These are phyloP conservation scores for Boletus reticulatus DNA, from an alignment of 768 basidiomycete species.

Conservation along the genomic window DNA sequence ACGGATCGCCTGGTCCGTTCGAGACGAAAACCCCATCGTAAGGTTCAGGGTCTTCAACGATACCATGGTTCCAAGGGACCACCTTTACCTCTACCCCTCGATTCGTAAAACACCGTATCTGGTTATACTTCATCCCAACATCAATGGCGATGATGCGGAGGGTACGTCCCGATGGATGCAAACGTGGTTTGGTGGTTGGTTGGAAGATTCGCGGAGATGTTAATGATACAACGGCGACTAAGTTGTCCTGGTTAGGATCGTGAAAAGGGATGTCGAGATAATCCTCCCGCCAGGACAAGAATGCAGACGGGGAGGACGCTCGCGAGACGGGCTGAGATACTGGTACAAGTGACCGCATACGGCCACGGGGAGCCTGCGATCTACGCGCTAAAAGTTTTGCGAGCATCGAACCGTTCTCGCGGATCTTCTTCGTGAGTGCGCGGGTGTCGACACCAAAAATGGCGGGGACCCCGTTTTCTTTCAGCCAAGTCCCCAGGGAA, in stretches of 20 bases:
- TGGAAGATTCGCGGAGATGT: conserved; percentile 63
- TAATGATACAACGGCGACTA: conserved; percentile 89
- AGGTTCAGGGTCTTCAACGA: conserved; percentile 70
- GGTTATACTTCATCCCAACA: conserved; percentile 99
- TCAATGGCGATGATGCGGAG: conserved; percentile 89
- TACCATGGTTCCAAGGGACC: conserved; percentile 96
- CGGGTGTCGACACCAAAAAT: conserved; percentile 96
- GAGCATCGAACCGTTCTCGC: conserved; percentile 92
- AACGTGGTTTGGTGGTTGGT: conserved; percentile 50
- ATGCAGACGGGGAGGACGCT: conserved; percentile 51
- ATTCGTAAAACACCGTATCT: conserved; percentile 91
- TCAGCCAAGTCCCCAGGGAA: conserved; percentile 88
- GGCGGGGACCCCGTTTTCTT: conserved; percentile 92
- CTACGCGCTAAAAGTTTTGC: conserved; percentile 76
- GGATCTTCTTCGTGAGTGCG: conserved; percentile 92
- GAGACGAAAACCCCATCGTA: conserved; percentile 97
- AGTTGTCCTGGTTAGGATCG: conserved; percentile 87
- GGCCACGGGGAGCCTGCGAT: conserved; percentile 41
- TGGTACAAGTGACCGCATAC: conserved; percentile 33
- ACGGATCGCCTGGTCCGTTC: conserved; percentile 97
- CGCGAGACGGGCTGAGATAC: conserved; percentile 43
- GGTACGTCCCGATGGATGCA: conserved; percentile 77
- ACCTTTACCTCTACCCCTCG: conserved; percentile 96
- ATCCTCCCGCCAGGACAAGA: conserved; percentile 74
- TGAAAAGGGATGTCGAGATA: conserved; percentile 80